Evolutionary conservation across 1,284 basidiomycete species (phyloP).

Genomic region (Austroboletus rostrupii): DNA sequence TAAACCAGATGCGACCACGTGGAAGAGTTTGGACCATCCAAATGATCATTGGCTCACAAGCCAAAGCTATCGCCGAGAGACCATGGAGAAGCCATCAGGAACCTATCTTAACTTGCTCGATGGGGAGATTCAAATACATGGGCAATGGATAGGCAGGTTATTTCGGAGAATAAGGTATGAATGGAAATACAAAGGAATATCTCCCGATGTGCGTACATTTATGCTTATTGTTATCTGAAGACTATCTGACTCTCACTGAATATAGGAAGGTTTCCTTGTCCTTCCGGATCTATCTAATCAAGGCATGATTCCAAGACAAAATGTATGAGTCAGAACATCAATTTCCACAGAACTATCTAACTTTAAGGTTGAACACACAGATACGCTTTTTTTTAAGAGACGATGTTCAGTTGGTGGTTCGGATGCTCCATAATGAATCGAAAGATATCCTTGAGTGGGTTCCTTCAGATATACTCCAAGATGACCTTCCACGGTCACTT

Average conservation of each 20-base stretch:
- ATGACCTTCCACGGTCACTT: slow-evolving; percentile 35
- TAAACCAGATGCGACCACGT: background rate
- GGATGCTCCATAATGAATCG: background rate
- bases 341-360: no score
- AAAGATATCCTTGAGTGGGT: slow-evolving; percentile 20
- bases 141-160: slow-evolving; percentile 37
- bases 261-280: background rate
- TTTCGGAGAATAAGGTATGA: slow-evolving; percentile 33
- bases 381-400: slow-evolving; percentile 27
- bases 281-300: background rate
- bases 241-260: background rate
- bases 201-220: slow-evolving; percentile 22
- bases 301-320: slow-evolving; percentile 6
- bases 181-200: slow-evolving; percentile 32
- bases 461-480: background rate
- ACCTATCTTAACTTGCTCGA: background rate
- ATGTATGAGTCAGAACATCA: no score
- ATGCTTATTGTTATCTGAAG: background rate
- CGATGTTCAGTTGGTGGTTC: background rate
- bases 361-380: no score
- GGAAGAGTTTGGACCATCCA: background rate
- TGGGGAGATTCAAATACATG: slow-evolving; percentile 12
- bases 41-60: background rate
- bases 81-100: background rate
- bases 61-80: background rate